Evolutionary conservation across 2,329 filamentous ascomycete genomes (phyloP).

Genomic region (Botrytis tulipae): DNA sequence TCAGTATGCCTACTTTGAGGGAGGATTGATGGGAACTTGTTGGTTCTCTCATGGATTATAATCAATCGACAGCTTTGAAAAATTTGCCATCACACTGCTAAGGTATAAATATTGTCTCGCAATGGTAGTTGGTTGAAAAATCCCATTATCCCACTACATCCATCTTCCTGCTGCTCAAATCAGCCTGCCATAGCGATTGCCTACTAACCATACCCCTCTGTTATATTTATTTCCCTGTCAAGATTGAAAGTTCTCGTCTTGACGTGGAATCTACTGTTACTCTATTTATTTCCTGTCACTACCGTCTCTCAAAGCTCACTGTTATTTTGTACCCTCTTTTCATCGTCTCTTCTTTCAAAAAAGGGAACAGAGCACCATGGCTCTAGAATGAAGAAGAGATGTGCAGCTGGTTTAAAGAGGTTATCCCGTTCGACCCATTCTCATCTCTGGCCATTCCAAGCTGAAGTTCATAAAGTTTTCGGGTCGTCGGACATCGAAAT

Average conservation of each 20-base stretch:
- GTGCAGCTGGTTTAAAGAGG: neutral
- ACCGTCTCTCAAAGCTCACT: neutral
- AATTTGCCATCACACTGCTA: neutral
- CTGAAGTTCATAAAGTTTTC: neutral
- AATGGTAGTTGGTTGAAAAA: neutral
- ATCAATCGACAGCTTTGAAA: neutral
- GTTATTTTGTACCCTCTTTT: neutral
- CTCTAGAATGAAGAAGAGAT: neutral
- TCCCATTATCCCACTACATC: neutral
- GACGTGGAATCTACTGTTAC: neutral
- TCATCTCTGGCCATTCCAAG: neutral
- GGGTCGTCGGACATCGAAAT: neutral
- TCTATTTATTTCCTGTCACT: neutral
- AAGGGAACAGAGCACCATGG: fast-evolving
- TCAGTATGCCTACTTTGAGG: neutral
- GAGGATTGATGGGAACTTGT: neutral
- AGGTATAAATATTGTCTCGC: neutral
- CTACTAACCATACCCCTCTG: neutral
- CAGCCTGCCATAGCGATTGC: neutral
- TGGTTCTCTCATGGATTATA: neutral
- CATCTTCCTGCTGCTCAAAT: neutral
- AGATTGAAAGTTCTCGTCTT: neutral
- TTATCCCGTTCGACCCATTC: fast-evolving
- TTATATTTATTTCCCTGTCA: neutral
- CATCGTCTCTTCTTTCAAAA: neutral